Conservation (phyloP, 768 basidiomycete genomes). For the Phaffia tasmanica region DNA sequence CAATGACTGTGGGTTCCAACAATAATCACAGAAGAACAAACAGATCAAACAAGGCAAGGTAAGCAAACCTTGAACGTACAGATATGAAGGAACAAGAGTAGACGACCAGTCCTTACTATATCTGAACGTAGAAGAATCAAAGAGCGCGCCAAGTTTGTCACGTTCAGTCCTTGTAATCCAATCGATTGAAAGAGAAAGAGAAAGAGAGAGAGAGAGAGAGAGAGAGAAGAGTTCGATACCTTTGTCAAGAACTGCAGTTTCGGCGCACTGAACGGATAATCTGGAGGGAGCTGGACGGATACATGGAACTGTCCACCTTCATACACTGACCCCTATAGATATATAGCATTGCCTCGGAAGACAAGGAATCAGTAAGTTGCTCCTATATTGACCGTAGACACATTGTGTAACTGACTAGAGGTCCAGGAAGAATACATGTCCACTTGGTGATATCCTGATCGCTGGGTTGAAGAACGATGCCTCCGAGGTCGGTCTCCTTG, state of each 20-base stretch:
- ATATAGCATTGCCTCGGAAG: background rate
- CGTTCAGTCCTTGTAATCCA: background rate
- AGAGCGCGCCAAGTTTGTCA: background rate
- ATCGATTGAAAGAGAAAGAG: background rate
- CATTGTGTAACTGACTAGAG: background rate
- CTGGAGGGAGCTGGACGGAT: conserved; percentile 51
- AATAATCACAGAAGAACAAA: conserved; percentile 31
- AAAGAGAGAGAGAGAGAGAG: too few relatives aligned
- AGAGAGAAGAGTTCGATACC: background rate
- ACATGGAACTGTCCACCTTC: conserved; percentile 24
- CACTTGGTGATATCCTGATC: conserved; percentile 16
- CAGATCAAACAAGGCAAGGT: conserved; percentile 51
- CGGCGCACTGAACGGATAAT: conserved; percentile 50
- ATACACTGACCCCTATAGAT: conserved; percentile 10
- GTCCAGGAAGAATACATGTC: conserved; percentile 23
- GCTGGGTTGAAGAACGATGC: conserved; percentile 19
- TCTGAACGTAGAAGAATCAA: too few relatives aligned
- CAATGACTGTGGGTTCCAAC: conserved; percentile 4
- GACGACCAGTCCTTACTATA: background rate
- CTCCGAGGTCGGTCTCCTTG: conserved; percentile 21
- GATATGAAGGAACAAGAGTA: background rate
- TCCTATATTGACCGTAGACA: background rate
- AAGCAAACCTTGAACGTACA: background rate
- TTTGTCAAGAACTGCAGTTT: conserved; percentile 26
- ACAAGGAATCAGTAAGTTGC: background rate